Base-by-base conservation (phyloP, 2,329 filamentous ascomycete species). In the Trichophyton verrucosum region DNA sequence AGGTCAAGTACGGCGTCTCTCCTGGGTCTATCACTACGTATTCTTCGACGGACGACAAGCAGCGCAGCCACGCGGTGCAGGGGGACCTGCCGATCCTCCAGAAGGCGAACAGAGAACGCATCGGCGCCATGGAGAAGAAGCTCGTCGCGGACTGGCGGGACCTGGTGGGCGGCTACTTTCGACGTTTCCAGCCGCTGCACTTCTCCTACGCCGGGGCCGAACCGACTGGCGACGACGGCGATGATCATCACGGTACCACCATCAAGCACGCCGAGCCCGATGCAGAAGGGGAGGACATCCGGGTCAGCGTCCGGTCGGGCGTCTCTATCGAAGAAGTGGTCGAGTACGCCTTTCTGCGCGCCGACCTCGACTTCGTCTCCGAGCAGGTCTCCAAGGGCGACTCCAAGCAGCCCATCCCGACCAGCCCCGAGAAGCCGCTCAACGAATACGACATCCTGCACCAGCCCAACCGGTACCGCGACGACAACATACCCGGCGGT, bases 81-180 rank as follows among this genome's bases (percentile, higher is more conserved):
- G 70, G 65, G 36, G 68, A 68, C 47, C 74, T 81, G 1, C 76
- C 80, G 0, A 76, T 82, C 2, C 76, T 79, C 40, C 77, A 80
- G 59, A 76, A 77, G 17, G 79, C 78, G 42, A 81, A 86, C 67
- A 78, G 80, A 38, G 74, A 77, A 24, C 86, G 84, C 65, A 85
- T 88, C 11, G 77, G 86, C 61, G 77, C 84, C 60, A 76, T 96
- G 58, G 86, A 95, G 72, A 82, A 79, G 61, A 79, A 81, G 15
- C 79, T 97, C 8, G 81, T 96, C 27, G 77, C 81, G 42, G 82
- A 86, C 60, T 99, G 95, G 84, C 88, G 86, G 71, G 82, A 85
- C 63, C 86, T 89, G 0, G 87, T 99, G 4, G 94, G 94, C 56
- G 94, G 94, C 36, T 99, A 99, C 75, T 99, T 96, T 71, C 84